Conservation (phyloP, 148 eudicot genomes). For the Nepenthes gracilis region DNA sequence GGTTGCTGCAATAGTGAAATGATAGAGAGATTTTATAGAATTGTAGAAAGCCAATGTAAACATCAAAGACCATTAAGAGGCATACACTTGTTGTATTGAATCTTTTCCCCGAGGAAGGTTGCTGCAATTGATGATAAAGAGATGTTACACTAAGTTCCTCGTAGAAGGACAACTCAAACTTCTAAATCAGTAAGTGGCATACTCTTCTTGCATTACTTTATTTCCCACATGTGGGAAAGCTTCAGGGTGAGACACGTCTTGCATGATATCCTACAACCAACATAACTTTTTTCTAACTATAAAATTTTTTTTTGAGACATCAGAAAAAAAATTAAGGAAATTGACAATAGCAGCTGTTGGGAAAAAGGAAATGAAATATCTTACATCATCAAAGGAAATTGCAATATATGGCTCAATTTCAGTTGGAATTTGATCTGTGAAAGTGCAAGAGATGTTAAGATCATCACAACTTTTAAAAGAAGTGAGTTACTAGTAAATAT, state of each 20-base stretch:
- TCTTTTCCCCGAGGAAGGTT: constrained; percentile 7
- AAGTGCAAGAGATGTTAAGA: neutral
- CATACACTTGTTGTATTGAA: too few species aligned
- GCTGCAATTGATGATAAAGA: constrained; percentile 17
- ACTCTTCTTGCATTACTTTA: constrained; percentile 42
- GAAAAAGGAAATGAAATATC: neutral
- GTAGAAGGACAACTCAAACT: neutral
- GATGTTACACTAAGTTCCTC: neutral
- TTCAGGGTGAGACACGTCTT: constrained; percentile 6
- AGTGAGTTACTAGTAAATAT: neutral
- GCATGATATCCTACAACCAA: constrained; percentile 19
- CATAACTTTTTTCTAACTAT: neutral
- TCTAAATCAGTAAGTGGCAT: constrained; percentile 9
- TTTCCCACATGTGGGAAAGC: constrained; percentile 5
- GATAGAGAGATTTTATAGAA: neutral
- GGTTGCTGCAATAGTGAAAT: constrained; percentile 19
- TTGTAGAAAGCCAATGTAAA: neutral
- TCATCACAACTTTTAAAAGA: neutral
- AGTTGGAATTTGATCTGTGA: constrained; percentile 42
- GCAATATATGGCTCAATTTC: constrained; percentile 51
- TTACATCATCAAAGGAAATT: constrained; percentile 64
- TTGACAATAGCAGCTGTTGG: neutral
- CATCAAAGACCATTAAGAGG: neutral
- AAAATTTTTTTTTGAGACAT: neutral
- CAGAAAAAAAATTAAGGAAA: neutral